These are phyloP conservation scores for Triangularia setosa DNA, from an alignment of 2,329 filamentous ascomycete genomes.

Conservation along the genomic window DNA sequence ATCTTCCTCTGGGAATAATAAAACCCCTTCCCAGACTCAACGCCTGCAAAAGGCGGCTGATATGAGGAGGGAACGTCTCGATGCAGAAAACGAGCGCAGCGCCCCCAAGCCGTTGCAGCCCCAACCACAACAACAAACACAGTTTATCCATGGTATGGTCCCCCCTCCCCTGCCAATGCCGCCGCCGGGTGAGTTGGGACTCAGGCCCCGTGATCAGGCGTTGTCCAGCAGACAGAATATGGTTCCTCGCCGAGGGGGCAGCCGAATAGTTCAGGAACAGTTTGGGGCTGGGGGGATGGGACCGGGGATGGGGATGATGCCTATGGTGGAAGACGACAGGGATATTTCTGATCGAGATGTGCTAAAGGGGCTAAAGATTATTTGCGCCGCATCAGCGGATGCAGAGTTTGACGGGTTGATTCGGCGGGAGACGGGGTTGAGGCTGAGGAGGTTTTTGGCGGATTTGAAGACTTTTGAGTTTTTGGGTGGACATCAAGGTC, in stretches of 20 bases:
- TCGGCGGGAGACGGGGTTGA: constrained; percentile 47
- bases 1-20: constrained; percentile 3
- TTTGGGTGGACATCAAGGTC: constrained; percentile 26
- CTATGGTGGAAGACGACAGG: constrained; percentile 32
- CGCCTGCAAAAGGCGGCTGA: constrained; percentile 12
- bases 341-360: constrained; percentile 49
- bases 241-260: not conserved
- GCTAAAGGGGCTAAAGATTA: constrained; percentile 52
- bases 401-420: constrained; percentile 51
- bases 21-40: constrained; percentile 11
- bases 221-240: not conserved
- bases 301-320: not conserved
- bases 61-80: not conserved
- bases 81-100: not conserved
- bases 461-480: constrained; percentile 50
- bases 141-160: not conserved
- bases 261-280: too few species aligned
- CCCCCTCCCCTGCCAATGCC: not conserved
- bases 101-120: not conserved
- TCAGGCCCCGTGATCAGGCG: not conserved
- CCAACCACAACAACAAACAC: too few species aligned
- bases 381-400: constrained; percentile 53
- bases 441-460: constrained; percentile 52
- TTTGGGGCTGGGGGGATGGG: not conserved
- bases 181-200: not conserved